Conservation (phyloP, 2,329 filamentous ascomycete genomes). For the Xylaria sp. region DNA sequence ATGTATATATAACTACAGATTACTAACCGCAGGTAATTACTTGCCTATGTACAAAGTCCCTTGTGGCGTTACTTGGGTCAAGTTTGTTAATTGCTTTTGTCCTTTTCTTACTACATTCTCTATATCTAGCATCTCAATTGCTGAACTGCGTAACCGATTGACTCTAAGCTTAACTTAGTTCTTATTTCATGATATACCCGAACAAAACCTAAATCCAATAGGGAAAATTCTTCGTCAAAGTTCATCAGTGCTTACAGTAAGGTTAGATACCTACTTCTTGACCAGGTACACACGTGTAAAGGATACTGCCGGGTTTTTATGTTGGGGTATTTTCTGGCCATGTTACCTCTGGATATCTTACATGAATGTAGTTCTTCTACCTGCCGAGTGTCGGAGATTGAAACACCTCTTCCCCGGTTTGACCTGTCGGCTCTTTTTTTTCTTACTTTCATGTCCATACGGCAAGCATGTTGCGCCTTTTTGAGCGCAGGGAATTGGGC, state of each 20-base stretch:
- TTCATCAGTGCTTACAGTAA: not conserved
- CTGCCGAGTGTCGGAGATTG: slow-evolving; percentile 8
- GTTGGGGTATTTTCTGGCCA: slow-evolving; percentile 3
- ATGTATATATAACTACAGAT: not conserved
- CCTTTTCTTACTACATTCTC: not conserved
- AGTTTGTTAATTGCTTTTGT: slow-evolving; percentile 5
- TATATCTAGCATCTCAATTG: not conserved
- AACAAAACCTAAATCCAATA: not conserved
- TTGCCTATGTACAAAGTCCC: slow-evolving; percentile 9
- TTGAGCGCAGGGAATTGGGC: slow-evolving; percentile 21
- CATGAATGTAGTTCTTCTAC: not conserved
- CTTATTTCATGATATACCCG: not conserved
- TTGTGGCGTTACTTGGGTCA: slow-evolving; percentile 1
- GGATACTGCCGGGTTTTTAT: not conserved
- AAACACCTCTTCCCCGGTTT: not conserved
- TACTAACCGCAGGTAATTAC: not conserved
- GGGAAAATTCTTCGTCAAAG: not conserved
- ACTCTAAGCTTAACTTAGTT: not conserved
- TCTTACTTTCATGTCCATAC: slow-evolving; percentile 1
- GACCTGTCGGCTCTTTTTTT: not conserved
- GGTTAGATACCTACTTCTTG: not conserved
- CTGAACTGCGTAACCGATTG: not conserved
- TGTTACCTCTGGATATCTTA: not conserved
- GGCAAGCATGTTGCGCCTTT: slow-evolving; percentile 11
- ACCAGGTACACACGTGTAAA: not conserved